Base-by-base conservation (phyloP, 495 filamentous ascomycete genomes). In the Aspergillus affinis region DNA sequence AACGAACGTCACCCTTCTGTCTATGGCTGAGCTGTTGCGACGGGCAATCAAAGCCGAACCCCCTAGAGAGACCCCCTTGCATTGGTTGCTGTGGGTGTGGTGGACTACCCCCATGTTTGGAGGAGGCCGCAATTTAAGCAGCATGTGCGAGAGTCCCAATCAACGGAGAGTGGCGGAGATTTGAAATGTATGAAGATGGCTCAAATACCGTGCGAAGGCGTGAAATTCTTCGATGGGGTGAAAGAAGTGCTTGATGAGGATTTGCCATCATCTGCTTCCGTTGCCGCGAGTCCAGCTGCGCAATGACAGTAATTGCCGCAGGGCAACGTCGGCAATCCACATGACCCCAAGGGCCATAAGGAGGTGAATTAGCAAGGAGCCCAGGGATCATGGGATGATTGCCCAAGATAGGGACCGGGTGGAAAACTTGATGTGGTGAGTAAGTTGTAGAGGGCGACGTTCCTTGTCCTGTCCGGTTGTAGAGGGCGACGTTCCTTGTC, bases 51-150 rank as follows among this genome's bases (percentile, higher is more conserved):
- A 63, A 63, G 48, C 18, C 20, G 53, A 45, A 47, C 32, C 59
- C 68, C 65, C 63, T 66, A 60, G 65, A 51, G 20, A 59, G 55
- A 30, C 27, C 60, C 68, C 68, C 68, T 70, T 70, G 68, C 68
- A 51, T 68, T 23, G 56, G 63, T 65, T 65, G 63, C 61, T 65
- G 63, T 62, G 55, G 64, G 59, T 52, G 58, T 54, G 54, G 23
- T 29, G 27, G 32, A 50, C 23, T 61, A 30, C 51, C 60, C 32
- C 60, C 65, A 67, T 70, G 36, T 30, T 62, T 63, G 47, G 57
- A 29, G 46, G 56, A 41, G 58, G 58, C 50, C 32, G 48, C 58
- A 60, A 61, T 54, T 62, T 55, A 53, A 54, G 46, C 51, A 62
- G 54, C 63, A 66, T 63, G 62, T 67, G 68, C 59, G 27, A 51